A percentile compares a stretch with the other conserved stretches of the same genome.
Conservation (phyloP, 257 asterid genomes). For the Leptodermis oblonga region DNA sequence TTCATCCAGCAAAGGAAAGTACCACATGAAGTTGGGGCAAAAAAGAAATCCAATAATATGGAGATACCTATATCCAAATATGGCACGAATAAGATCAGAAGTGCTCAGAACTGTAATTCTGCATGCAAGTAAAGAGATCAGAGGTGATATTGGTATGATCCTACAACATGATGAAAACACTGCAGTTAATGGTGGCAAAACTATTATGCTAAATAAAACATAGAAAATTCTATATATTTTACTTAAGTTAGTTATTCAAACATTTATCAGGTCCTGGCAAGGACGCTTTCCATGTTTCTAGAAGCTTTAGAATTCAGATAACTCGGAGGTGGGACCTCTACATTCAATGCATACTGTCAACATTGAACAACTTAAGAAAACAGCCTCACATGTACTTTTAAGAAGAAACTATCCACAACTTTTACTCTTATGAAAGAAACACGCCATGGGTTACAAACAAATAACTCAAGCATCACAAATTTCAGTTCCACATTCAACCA, state of each 20-base stretch:
- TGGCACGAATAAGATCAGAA: neutral
- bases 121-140: neutral
- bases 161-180: neutral
- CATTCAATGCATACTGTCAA: neutral
- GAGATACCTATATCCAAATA: neutral
- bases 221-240: neutral
- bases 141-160: neutral
- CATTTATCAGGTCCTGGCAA: neutral
- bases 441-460: neutral
- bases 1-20: neutral
- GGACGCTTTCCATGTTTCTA: neutral
- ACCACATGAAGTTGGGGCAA: neutral
- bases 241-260: neutral
- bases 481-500: neutral
- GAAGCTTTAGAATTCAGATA: neutral
- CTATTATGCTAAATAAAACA: neutral
- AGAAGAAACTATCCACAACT: neutral
- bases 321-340: neutral
- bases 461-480: neutral
- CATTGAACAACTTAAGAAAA: neutral
- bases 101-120: neutral
- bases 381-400: neutral
- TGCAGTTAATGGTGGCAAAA: neutral
- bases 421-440: neutral
- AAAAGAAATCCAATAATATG: neutral